Percentiles rank a stretch among this genome's conserved stretches.
Evolutionary conservation across 306 rosid genomes (phyloP).

Genomic region (Albizia julibrissin): DNA sequence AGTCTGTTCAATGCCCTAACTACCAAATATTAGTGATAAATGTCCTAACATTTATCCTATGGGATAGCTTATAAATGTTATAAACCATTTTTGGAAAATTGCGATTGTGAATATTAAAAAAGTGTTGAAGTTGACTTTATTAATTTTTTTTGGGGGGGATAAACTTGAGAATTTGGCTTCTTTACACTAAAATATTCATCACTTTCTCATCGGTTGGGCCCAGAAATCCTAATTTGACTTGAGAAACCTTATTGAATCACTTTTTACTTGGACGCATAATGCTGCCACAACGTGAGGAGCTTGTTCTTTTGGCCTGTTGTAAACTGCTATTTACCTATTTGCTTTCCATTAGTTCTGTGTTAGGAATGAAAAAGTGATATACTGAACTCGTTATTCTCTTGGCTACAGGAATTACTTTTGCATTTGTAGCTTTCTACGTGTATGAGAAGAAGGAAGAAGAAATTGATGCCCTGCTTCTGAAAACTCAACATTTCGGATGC

Average conservation of each 20-base stretch:
- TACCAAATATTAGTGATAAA: not conserved
- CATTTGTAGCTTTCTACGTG: conserved; percentile 63
- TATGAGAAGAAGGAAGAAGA: conserved; percentile 85
- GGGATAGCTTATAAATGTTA: not conserved
- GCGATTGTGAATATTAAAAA: not conserved
- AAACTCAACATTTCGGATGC: conserved; percentile 51
- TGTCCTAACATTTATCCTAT: not conserved
- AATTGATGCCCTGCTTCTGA: conserved; percentile 58
- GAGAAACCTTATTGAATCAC: not conserved
- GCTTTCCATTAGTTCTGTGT: not conserved
- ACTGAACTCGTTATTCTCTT: conserved; percentile 21
- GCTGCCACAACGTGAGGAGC: not conserved
- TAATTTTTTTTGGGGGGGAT: not conserved
- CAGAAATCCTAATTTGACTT: not conserved
- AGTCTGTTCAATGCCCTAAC: not conserved
- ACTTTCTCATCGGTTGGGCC: not conserved
- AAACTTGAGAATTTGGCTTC: not conserved
- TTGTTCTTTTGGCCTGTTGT: conserved; percentile 10
- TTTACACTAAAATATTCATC: not conserved
- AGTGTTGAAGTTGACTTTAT: not conserved
- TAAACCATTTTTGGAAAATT: not conserved
- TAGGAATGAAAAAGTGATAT: not conserved
- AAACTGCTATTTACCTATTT: not conserved
- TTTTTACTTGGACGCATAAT: not conserved
- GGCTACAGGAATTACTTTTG: conserved; percentile 63